Evolutionary conservation across 163 green algal genomes (phyloP).

Genomic region (Chlorella variabilis): DNA sequence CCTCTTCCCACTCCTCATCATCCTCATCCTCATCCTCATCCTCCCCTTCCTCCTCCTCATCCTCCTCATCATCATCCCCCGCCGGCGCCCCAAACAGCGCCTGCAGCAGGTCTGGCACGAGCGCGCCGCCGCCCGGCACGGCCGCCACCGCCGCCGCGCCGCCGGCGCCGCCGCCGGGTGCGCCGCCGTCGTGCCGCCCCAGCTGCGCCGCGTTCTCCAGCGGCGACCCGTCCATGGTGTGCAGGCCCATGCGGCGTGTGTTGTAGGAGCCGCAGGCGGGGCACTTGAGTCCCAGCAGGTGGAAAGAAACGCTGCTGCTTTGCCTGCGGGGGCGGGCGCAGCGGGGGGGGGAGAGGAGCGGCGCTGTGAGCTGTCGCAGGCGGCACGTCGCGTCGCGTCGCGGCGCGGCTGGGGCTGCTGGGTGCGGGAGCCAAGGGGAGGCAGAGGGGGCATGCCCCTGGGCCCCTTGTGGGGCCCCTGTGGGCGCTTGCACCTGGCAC

Average conservation of each 20-base stretch:
- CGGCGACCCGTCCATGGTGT: conserved; percentile 26
- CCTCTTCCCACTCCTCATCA: conserved; percentile 12
- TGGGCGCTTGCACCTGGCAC: too few species aligned
- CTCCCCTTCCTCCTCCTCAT: background rate
- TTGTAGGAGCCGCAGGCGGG: conserved; percentile 84
- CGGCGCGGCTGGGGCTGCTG: too few species aligned
- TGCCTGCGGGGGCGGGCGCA: conserved; percentile 2
- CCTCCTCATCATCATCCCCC: background rate
- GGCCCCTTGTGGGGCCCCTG: too few species aligned
- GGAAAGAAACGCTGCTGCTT: conserved; percentile 62
- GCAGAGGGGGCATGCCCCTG: too few species aligned
- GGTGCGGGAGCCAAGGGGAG: too few species aligned
- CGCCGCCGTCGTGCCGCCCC: background rate
- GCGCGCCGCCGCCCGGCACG: background rate
- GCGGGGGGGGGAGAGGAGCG: too few species aligned
- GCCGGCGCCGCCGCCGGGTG: conserved; percentile 1
- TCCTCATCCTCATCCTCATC: conserved; percentile 12
- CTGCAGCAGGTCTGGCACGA: conserved; percentile 33
- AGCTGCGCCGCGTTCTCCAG: background rate
- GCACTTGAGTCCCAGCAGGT: conserved; percentile 89
- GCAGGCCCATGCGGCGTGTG: conserved; percentile 66
- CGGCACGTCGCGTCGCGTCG: too few species aligned
- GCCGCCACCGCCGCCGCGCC: background rate
- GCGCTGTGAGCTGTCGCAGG: too few species aligned
- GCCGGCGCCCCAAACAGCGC: conserved; percentile 13